Evolutionary conservation across 371 early-diverging fungal species (phyloP).

Genomic region (Mortierella sp.): DNA sequence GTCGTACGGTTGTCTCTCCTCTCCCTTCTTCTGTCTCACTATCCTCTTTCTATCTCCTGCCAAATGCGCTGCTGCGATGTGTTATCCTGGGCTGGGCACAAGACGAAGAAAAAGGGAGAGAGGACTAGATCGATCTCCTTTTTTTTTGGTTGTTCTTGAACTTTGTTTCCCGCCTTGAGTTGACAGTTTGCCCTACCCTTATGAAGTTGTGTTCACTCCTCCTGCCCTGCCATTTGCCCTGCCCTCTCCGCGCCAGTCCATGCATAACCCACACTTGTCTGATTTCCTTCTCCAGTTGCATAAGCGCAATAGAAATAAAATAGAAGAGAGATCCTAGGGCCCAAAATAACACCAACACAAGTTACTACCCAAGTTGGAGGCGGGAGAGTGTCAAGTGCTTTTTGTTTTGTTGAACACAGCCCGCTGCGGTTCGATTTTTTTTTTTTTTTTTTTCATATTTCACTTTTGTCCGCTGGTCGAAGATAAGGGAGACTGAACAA

Average conservation of each 20-base stretch:
- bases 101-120: background rate
- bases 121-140: conserved; percentile 14
- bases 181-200: background rate
- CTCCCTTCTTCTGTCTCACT: background rate
- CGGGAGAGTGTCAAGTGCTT: conserved; percentile 9
- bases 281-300: background rate
- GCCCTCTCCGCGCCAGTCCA: background rate
- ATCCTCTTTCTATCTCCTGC: background rate
- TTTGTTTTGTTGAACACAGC: conserved; percentile 7
- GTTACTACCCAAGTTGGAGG: background rate
- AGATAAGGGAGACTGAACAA: background rate
- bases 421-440: conserved; percentile 1
- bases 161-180: conserved; percentile 1
- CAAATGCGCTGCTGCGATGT: background rate
- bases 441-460: background rate
- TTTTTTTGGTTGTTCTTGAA: background rate
- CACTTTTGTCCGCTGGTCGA: background rate
- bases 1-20: background rate
- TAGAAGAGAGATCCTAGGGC: background rate
- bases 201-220: background rate
- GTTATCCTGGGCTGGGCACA: background rate
- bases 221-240: background rate
- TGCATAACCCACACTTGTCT: background rate
- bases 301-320: background rate
- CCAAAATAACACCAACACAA: background rate